These are phyloP conservation scores for Monosporascus ibericus DNA, from an alignment of 2,329 filamentous ascomycete genomes.

Conservation along the genomic window DNA sequence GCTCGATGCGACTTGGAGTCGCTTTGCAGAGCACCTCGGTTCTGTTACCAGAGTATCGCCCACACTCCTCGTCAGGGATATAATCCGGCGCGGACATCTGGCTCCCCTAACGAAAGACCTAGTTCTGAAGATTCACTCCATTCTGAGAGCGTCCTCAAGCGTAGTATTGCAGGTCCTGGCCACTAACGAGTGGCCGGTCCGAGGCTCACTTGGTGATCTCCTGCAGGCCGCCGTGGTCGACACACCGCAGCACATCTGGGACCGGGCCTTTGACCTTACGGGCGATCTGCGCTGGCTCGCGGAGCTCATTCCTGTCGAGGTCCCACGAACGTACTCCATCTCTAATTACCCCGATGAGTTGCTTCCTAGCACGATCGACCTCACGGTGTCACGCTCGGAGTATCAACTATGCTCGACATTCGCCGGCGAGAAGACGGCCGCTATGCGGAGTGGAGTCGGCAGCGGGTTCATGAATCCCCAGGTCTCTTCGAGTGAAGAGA, in stretches of 20 bases:
- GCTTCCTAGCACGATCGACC: constrained; percentile 43
- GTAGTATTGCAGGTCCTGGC: constrained; percentile 42
- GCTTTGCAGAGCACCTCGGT: constrained; percentile 41
- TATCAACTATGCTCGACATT: constrained; percentile 41
- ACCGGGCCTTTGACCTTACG: constrained; percentile 39
- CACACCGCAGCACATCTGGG: constrained; percentile 42
- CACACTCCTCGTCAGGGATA: constrained; percentile 37
- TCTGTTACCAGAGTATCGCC: constrained; percentile 26
- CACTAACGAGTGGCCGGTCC: constrained; percentile 45
- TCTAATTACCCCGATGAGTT: constrained; percentile 44
- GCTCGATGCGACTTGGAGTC: constrained; percentile 36
- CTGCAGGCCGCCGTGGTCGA: constrained; percentile 42
- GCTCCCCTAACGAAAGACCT: constrained; percentile 46
- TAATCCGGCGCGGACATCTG: constrained; percentile 45
- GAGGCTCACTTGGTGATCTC: constrained; percentile 43
- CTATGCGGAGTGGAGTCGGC: constrained; percentile 39
- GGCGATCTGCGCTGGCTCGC: constrained; percentile 38
- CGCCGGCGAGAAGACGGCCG: constrained; percentile 20
- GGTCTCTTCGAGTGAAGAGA: constrained; percentile 29
- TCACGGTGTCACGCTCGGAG: constrained; percentile 46
- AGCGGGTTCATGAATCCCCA: constrained; percentile 49
- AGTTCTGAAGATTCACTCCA: constrained; percentile 40
- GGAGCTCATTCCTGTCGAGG: constrained; percentile 41
- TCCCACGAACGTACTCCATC: constrained; percentile 48
- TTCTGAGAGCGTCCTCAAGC: constrained; percentile 43